Evolutionary conservation across 106 monocot species (phyloP), one percentile per base, ranked within the genome.

Genomic region (Platanthera zijinensis): DNA sequence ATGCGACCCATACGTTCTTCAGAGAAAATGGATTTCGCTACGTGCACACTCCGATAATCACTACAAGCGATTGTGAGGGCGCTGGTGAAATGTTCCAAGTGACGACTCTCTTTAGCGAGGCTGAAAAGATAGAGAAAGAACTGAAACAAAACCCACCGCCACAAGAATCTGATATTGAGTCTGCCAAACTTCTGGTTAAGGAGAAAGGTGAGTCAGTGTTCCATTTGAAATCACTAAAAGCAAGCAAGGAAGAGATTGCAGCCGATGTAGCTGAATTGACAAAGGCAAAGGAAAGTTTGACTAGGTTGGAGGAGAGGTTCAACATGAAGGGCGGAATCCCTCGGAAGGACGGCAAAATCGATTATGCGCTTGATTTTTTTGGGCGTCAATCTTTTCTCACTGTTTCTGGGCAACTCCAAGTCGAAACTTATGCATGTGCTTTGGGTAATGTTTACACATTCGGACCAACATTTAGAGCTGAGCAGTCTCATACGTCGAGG

Each of bases 71-170:
- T 75, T 95, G 95, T 80, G 95, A 95, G 64, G 95, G 95, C 74
- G 95, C 91, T 70, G 95, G 95, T 39, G 95, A 95, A 82, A 91
- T 95, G 95, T 95, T 95, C 46, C 95, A 95, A 78, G 95, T 91
- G 14, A 95, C 91, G 15, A 85, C 90, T 81, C 70, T 95, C 25
- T 91, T 95, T 59, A 95, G 89, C 79, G 89, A 91, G 76, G 83
- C 89, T 71, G 95, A 95, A 57, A 95, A 91, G 76, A 32, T 79
- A 47, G 95, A 88, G 82, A 89, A 89, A 74, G 95, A 95, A 12
- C 61, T 95, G 8, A 91, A 86, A 68, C 28, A 89, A 71, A 89
- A 87, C 57, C 95, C 89, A 80, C 85, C 82, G 51, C 91, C 91
- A 74, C 82, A 87, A 77, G 91, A 95, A 77, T 84, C 89, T 69